Evolutionary conservation across 345 rosid species (phyloP).

Genomic region (Lepidium sativum): DNA sequence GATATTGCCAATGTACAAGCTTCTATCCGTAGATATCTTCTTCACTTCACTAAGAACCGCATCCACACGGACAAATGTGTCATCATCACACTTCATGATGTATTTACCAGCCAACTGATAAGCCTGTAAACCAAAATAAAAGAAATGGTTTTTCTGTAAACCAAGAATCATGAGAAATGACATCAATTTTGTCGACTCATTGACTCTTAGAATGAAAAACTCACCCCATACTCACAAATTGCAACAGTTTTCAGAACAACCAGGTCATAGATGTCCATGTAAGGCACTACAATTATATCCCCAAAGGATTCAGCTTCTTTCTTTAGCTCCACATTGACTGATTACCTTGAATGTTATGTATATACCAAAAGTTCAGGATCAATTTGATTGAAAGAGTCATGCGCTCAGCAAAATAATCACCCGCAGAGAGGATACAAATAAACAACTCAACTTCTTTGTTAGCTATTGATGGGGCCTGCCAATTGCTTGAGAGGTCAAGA

Average conservation of each 20-base stretch:
- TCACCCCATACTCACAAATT: conserved; percentile 65
- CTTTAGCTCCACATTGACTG: conserved; percentile 55
- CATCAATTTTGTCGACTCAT: background rate
- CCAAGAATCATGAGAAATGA: background rate
- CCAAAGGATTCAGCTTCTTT: conserved; percentile 70
- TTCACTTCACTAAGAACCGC: conserved; percentile 45
- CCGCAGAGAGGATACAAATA: conserved; percentile 66
- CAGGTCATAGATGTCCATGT: conserved; percentile 62
- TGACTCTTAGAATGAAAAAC: background rate
- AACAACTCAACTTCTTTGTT: conserved; percentile 47
- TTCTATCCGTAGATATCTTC: conserved; percentile 34
- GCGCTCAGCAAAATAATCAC: conserved; percentile 66
- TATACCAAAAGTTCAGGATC: conserved; percentile 1
- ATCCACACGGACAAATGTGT: conserved; percentile 63
- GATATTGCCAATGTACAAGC: conserved; percentile 63
- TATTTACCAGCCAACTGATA: conserved; percentile 41
- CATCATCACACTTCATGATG: conserved; percentile 78
- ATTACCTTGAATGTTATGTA: conserved; percentile 48
- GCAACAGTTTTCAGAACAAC: conserved; percentile 72
- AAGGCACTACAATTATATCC: conserved; percentile 54
- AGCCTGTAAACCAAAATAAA: conserved; percentile 31
- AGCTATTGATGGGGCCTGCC: conserved; percentile 56
- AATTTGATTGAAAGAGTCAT: conserved; percentile 13
- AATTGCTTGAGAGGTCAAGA: conserved; percentile 53
- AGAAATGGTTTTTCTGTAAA: background rate